Percentiles rank a stretch among this genome's conserved stretches.
These are phyloP conservation scores for Pestalotiopsis sp. DNA, from an alignment of 2,329 filamentous ascomycete genomes.

Conservation along the genomic window DNA sequence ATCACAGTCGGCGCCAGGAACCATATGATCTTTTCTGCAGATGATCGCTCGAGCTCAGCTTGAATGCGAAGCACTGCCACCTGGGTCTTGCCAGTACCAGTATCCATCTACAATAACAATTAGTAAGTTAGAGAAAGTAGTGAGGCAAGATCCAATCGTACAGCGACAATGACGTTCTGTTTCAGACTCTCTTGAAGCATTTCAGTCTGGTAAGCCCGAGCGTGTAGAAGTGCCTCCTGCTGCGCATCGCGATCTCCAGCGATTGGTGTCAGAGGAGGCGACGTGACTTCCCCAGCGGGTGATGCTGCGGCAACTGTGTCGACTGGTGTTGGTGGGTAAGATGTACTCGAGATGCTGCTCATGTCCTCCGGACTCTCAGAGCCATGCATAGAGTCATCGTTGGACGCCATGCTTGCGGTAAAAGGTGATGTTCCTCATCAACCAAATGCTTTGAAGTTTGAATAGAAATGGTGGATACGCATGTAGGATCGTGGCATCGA, in stretches of 20 bases:
- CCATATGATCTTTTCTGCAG: slow-evolving; percentile 67
- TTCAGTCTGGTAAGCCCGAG: slow-evolving; percentile 72
- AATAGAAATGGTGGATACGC: neutral
- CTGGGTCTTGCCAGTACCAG: slow-evolving; percentile 78
- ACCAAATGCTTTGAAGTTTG: neutral
- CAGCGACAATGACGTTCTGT: slow-evolving; percentile 72
- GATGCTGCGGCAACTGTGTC: neutral
- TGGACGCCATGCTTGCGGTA: neutral
- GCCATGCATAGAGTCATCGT: neutral
- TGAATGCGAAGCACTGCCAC: slow-evolving; percentile 74
- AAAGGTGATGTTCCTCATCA: neutral
- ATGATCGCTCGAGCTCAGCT: slow-evolving; percentile 60
- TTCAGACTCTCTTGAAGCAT: slow-evolving; percentile 74
- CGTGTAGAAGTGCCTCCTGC: slow-evolving; percentile 34
- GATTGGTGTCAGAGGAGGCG: neutral
- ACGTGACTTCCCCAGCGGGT: neutral
- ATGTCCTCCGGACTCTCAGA: neutral
- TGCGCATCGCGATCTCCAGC: neutral
- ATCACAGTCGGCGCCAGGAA: slow-evolving; percentile 73
- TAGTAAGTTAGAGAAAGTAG: slow-evolving; percentile 15
- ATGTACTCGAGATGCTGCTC: neutral
- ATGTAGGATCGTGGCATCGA: neutral
- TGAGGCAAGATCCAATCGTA: slow-evolving; percentile 40
- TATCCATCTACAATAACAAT: slow-evolving; percentile 64
- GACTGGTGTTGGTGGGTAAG: neutral